phyloP scores from a whole-genome alignment of 345 rosid species.

The Passiflora organensis region DNA sequence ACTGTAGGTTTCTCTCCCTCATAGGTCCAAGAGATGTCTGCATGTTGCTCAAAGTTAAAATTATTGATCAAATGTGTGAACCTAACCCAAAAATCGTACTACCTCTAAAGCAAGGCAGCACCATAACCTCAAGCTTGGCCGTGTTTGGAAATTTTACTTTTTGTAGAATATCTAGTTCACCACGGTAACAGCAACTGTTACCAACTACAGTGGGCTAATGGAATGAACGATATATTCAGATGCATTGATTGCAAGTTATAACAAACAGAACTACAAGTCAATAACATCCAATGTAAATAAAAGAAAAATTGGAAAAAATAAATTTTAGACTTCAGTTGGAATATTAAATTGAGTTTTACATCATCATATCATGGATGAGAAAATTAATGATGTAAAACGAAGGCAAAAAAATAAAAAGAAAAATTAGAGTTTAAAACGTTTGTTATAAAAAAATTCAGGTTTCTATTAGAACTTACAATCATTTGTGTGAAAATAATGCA shows the following conservation, averaged over 20 bases:
- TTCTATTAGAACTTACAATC: neutral
- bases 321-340: too few species aligned
- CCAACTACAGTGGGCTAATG: neutral
- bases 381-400: too few species aligned
- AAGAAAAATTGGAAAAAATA: too few species aligned
- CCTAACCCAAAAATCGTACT: neutral
- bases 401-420: too few species aligned
- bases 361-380: too few species aligned
- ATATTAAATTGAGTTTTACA: too few species aligned
- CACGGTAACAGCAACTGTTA: neutral
- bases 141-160: neutral
- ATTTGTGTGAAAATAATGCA: neutral
- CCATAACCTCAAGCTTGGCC: conserved; percentile 1
- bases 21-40: conserved; percentile 52
- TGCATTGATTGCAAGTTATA: too few species aligned
- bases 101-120: neutral
- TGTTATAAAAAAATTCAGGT: neutral
- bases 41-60: conserved; percentile 19
- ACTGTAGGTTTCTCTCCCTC: conserved; percentile 72
- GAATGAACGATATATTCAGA: too few species aligned
- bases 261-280: too few species aligned
- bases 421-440: neutral
- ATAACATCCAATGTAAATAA: too few species aligned
- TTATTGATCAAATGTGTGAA: conserved; percentile 4
- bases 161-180: neutral